Evolutionary conservation across 2,329 filamentous ascomycete species (phyloP), one percentile per base, ranked within the genome.

Genomic region (Pseudogymnoascus sp.): DNA sequence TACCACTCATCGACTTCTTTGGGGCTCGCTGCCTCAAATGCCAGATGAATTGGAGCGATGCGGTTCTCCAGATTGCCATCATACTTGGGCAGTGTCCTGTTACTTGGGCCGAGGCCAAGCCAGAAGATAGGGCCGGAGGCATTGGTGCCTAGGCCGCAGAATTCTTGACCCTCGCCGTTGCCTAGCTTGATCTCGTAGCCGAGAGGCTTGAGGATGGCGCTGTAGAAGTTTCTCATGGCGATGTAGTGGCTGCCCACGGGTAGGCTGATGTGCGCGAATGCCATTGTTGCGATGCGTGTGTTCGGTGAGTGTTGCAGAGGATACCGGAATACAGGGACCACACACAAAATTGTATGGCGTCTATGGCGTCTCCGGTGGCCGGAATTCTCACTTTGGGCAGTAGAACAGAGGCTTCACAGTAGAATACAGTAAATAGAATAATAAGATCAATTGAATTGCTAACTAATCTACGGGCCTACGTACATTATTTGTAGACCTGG

Each of bases 231-330:
- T 38, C 65, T 65, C 66, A 67, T 67, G 18, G 43, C 40, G 18
- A 62, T 61, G 64, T 61, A 67, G 52, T 63, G 62, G 14, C 31
- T 35, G 37, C 62, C 64, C 6, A 63, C 62, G 31, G 66, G 61
- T 23, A 67, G 63, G 25, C 61, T 64, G 45, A 65, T 61, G 61
- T 67, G 66, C 25, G 52, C 33, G 62, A 67, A 55, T 16, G 63
- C 49, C 66, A 67, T 67, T 9, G 3, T 60, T 14, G 23, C 64
- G 59, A 23, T 59, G 33, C 6, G 21, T 28, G 21, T n/a, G 18
- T 49, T 66, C 49, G 4, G 73, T 74, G 66, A 79, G 21, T 23
- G 21, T 23, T 23, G 21, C 21, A 23, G 21, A 23, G 21, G 21
- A 23, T 23, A 23, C 21, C 21, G 21, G 21, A 23, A 23, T 23